Evolutionary conservation across 2,329 filamentous ascomycete species (phyloP), one percentile per base, ranked within the genome.

Genomic region (Microsporum audouinii): DNA sequence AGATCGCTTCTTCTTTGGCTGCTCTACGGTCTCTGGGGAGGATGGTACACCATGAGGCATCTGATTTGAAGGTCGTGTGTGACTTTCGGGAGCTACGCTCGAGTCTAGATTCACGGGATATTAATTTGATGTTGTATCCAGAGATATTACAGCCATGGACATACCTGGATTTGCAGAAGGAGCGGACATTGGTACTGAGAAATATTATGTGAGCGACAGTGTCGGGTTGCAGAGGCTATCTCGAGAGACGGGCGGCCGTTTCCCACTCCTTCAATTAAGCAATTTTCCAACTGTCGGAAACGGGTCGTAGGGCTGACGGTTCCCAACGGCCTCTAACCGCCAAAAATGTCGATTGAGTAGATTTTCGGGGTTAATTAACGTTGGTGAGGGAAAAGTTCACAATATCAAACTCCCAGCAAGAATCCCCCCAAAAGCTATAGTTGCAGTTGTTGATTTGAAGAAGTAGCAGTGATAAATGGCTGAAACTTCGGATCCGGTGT

Each of bases 1-100:
- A 34, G 73, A 68, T 62, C 71, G 69, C 43, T 72, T 71, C 63
- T 74, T 75, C 65, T 72, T 75, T 7, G 72, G 68, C 27, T 65
- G 58, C 38, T 70, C 68, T 31, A 65, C 59, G 29, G 62, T 43
- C 45, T 62, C 65, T 6, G 65, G 29, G 3, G 56, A 57, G 60
- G 62, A 58, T 34, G 56, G 17, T 23, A 51, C 60, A n/a, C 29
- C 39, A 29, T 56, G 51, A 56, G 51, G 14, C 51, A 56, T 56
- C 4, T 8, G 47, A 27, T 33, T n/a, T 41, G 55, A 57, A 23
- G 34, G 23, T 23, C 53, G 53, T 53, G 49, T 60, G 8, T 36
- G 36, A 38, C 33, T 39, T 57, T 5, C 23, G 27, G 39, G 57
- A 45, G 31, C 41, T 17, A 47, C 23, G 56, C 27, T 58, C n/a